Evolutionary conservation across 371 early-diverging fungal species (phyloP), one percentile per base, ranked within the genome.

Genomic region (Circinella minor): DNA sequence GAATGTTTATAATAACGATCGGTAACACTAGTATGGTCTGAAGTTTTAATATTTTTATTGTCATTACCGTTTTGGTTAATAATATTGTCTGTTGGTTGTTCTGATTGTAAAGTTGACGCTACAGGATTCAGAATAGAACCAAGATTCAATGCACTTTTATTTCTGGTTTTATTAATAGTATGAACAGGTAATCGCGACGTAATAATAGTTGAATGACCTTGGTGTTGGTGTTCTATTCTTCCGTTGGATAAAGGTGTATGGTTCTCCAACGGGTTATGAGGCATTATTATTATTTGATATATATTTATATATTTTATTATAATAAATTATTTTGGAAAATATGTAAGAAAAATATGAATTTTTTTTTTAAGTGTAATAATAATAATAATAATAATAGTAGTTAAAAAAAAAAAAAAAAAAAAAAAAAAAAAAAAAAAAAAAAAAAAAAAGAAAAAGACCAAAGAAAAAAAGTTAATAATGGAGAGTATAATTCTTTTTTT

Each of bases 121-220:
- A 65, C 37, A 27, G 65, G 65, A 46, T 65, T 65, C 65, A 65
- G 18, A 48, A 65, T 65, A 34, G 65, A 65, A n/a, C 48, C 65
- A 48, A 65, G 20, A 37, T 65, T 51, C 36, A 65, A 36, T 36
- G 48, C 65, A 51, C 65, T 65, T 13, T 20, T n/a, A 36, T 49
- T 48, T 36, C 49, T 63, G 34, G 11, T 63, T 18, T 39, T 20
- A 17, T 20, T 9, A 47, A 15, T 18, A 39, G 47, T 46, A 14
- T 36, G 18, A 63, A 47, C 10, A n/a, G 43, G 20, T n/a, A 46
- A 63, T 47, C 47, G 63, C 20, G 63, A 38, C 17, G 61, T 9
- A 38, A 38, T 36, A 14, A 36, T 10, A 36, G 60, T 59, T 18
- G 61, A 43, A 43, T 43, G 43, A 6, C 43, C 11, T 43, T 60